Evolutionary conservation across 208 protist genomes (phyloP).

Genomic region (Trichomonas tenax): DNA sequence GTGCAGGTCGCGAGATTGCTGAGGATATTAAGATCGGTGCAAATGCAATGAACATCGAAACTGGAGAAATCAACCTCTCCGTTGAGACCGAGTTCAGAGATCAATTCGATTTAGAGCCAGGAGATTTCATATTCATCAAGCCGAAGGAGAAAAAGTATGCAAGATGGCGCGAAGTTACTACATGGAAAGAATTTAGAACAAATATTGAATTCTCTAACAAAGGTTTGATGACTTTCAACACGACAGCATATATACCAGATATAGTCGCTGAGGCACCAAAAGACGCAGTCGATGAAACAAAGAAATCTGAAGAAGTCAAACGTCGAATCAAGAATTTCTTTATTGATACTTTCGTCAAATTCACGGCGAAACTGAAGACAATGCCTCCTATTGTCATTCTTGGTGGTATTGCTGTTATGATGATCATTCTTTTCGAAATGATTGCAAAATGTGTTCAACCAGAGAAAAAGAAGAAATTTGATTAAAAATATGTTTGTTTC

Average conservation of each 20-base stretch:
- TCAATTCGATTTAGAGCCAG: neutral
- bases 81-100: neutral
- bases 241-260: neutral
- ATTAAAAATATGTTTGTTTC: neutral
- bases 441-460: neutral
- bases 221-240: neutral
- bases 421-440: neutral
- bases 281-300: neutral
- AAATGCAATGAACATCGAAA: constrained; percentile 13
- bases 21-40: neutral
- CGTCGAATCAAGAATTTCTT: neutral
- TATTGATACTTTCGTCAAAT: neutral
- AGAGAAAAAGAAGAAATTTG: neutral
- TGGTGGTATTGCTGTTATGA: neutral
- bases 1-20: neutral
- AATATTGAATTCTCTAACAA: neutral
- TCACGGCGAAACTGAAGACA: neutral
- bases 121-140: neutral
- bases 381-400: neutral
- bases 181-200: neutral
- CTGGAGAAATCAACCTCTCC: neutral
- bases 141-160: neutral
- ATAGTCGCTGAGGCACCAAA: neutral
- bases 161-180: neutral
- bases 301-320: neutral